phyloP scores from a whole-genome alignment of 129 eudicot species.

The Ambrosia artemisiifolia region DNA sequence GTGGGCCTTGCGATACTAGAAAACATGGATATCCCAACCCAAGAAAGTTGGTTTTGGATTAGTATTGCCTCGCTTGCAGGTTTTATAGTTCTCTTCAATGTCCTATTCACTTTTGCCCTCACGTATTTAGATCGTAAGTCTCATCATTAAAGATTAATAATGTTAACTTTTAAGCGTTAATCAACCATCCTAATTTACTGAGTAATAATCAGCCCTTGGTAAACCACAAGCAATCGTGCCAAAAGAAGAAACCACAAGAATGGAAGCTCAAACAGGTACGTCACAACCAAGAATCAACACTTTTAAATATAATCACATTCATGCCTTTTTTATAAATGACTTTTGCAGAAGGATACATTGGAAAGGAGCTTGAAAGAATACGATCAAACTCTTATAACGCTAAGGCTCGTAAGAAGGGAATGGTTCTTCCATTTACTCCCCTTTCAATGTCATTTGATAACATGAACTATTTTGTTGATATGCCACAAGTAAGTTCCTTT shows the following conservation, averaged over 20 bases:
- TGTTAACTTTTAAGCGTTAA: background rate
- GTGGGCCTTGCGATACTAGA: slow-evolving; percentile 43
- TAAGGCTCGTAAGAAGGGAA: slow-evolving; percentile 33
- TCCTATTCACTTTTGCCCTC: slow-evolving; percentile 43
- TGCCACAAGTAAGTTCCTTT: slow-evolving; percentile 40
- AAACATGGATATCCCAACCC: slow-evolving; percentile 27
- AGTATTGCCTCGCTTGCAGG: slow-evolving; percentile 36
- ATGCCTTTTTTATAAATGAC: slow-evolving; percentile 8
- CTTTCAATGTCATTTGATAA: slow-evolving; percentile 42
- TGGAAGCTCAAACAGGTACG: slow-evolving; percentile 12
- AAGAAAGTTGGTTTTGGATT: slow-evolving; percentile 45
- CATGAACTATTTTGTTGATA: slow-evolving; percentile 47
- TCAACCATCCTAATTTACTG: background rate
- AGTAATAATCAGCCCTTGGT: slow-evolving; percentile 40
- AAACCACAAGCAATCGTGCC: slow-evolving; percentile 57
- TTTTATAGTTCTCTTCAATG: slow-evolving; percentile 35
- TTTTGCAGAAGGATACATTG: slow-evolving; percentile 11
- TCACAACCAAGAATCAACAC: slow-evolving; percentile 18
- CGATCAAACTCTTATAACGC: background rate
- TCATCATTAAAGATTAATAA: background rate
- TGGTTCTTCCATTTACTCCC: slow-evolving; percentile 46
- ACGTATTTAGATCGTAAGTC: slow-evolving; percentile 43
- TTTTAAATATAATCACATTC: background rate
- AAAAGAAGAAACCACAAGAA: slow-evolving; percentile 29
- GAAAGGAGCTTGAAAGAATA: background rate